A percentile compares a stretch with the other conserved stretches of the same genome.
Conservation (phyloP, 148 eudicot genomes). For the Gaultheria prostrata region DNA sequence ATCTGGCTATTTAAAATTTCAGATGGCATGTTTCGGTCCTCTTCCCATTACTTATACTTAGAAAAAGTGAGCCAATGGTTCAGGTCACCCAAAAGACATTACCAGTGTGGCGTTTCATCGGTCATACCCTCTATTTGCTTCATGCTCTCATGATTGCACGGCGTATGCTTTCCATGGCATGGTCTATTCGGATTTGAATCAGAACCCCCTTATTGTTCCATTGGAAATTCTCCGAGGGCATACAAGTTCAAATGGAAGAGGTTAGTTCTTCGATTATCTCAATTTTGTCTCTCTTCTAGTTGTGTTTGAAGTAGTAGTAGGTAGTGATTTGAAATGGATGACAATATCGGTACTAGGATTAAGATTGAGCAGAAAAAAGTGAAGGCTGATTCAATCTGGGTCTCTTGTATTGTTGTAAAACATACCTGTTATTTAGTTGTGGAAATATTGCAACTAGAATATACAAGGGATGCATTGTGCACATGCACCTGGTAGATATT, state of each 20-base stretch:
- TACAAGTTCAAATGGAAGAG: slow-evolving; percentile 63
- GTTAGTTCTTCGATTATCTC: slow-evolving; percentile 31
- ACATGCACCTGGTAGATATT: neutral
- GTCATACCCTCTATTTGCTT: slow-evolving; percentile 83
- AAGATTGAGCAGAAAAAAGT: neutral
- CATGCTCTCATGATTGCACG: slow-evolving; percentile 84
- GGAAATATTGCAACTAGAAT: neutral
- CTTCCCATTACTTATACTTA: no score
- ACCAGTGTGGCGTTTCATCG: slow-evolving; percentile 80
- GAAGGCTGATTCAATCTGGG: neutral
- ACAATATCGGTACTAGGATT: no score
- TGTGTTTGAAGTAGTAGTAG: no score
- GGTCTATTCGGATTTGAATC: slow-evolving; percentile 94
- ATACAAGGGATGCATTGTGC: neutral
- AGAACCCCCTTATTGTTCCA: slow-evolving; percentile 82
- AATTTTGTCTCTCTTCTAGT: neutral
- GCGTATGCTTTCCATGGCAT: slow-evolving; percentile 92
- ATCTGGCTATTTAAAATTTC: slow-evolving; percentile 23
- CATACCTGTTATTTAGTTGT: neutral
- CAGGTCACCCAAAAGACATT: slow-evolving; percentile 79
- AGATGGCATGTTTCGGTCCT: no score
- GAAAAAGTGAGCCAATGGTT: no score
- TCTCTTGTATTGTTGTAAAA: no score
- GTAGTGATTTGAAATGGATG: no score
- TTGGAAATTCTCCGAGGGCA: slow-evolving; percentile 78